Evolutionary conservation across 306 rosid genomes (phyloP).

Genomic region (Quercus rubra): DNA sequence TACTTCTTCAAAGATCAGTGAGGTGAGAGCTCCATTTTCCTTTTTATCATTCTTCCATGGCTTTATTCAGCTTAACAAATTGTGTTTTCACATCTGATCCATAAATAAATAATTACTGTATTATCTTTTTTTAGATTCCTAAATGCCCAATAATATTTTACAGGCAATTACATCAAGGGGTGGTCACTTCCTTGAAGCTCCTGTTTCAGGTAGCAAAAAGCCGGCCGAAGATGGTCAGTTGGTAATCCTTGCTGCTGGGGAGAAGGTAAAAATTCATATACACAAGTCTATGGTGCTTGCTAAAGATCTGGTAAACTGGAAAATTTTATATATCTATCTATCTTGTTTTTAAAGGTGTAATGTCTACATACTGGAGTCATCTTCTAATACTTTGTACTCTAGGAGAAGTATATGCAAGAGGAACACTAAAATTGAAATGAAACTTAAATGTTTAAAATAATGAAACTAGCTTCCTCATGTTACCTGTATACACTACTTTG

Average conservation of each 20-base stretch:
- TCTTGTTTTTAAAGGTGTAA: too few relatives aligned
- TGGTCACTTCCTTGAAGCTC: constrained; percentile 76
- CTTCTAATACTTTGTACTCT: not conserved
- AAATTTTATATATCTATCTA: too few relatives aligned
- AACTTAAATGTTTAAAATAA: not conserved
- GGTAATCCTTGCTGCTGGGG: constrained; percentile 83
- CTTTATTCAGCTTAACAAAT: not conserved
- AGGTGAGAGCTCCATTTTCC: constrained; percentile 38
- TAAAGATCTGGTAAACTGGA: not conserved
- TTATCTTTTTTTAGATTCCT: constrained; percentile 3
- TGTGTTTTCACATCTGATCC: constrained; percentile 1
- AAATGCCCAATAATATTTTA: constrained; percentile 13
- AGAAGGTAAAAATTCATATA: constrained; percentile 43
- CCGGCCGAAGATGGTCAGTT: constrained; percentile 99
- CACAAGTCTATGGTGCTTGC: not conserved
- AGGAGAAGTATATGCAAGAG: not conserved
- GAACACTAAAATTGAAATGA: not conserved
- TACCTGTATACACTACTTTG: not conserved
- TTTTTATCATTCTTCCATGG: not conserved
- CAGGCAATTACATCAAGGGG: constrained; percentile 67
- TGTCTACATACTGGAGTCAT: not conserved
- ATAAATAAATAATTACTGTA: not conserved
- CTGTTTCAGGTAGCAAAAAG: constrained; percentile 98
- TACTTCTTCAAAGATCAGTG: constrained; percentile 62
- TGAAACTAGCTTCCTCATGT: not conserved